phyloP scores from a whole-genome alignment of 139 green algal species.

The Desmodesmus armatus region DNA sequence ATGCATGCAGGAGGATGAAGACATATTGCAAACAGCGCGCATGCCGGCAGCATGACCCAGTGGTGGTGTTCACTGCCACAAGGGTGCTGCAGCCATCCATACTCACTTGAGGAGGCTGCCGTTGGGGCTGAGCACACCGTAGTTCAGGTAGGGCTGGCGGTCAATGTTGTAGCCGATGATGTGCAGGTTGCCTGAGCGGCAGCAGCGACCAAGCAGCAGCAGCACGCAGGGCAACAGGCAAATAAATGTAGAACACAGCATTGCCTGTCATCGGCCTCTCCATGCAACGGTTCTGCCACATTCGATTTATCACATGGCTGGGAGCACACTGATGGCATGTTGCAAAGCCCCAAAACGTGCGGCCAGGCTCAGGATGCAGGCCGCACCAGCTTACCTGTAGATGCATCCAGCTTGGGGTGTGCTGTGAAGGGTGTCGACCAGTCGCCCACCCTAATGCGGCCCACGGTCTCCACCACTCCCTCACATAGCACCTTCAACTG shows the following conservation, averaged over 20 bases:
- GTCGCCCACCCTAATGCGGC: slow-evolving; percentile 30
- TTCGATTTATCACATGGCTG: neutral
- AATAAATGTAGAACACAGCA: too few species aligned
- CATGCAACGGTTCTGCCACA: too few species aligned
- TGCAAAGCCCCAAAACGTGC: too few species aligned
- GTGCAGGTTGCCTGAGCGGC: slow-evolving; percentile 36
- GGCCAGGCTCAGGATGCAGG: too few species aligned
- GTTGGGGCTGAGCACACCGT: slow-evolving; percentile 33
- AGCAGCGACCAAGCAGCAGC: neutral
- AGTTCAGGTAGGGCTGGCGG: slow-evolving; percentile 29
- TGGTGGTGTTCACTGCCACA: too few species aligned
- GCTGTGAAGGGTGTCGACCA: slow-evolving; percentile 77
- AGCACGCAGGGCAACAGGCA: too few species aligned
- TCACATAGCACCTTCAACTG: slow-evolving; percentile 63
- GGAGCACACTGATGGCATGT: neutral
- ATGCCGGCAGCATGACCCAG: too few species aligned
- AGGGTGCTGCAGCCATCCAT: too few species aligned
- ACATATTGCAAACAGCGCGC: too few species aligned
- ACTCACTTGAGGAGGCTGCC: slow-evolving; percentile 38
- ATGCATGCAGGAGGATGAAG: too few species aligned
- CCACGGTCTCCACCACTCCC: slow-evolving; percentile 48
- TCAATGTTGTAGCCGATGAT: slow-evolving; percentile 48
- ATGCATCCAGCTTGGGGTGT: slow-evolving; percentile 85
- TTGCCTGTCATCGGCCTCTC: too few species aligned
- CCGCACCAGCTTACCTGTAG: slow-evolving; percentile 57